Conservation (phyloP, 805 yeast species). For the Candida verbasci region DNA sequence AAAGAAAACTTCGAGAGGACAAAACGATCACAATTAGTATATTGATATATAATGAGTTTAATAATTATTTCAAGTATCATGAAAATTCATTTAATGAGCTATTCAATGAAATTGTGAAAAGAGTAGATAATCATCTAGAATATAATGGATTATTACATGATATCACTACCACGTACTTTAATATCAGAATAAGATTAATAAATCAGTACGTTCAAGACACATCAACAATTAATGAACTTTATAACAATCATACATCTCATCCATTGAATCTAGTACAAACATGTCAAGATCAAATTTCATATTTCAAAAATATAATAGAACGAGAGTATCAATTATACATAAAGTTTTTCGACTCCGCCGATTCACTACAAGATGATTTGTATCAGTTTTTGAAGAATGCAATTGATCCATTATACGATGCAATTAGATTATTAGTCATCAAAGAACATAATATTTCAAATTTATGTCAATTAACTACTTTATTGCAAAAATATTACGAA, state of each 20-base stretch:
- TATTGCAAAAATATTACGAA: conserved; percentile 65
- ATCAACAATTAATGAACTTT: conserved; percentile 19
- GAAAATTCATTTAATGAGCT: conserved; percentile 26
- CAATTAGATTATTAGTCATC: conserved; percentile 59
- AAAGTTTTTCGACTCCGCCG: conserved; percentile 38
- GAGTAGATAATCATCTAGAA: conserved; percentile 43
- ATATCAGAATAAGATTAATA: conserved; percentile 49
- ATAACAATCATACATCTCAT: conserved; percentile 4
- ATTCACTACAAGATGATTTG: conserved; percentile 23
- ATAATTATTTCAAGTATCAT: conserved; percentile 15
- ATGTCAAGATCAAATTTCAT: conserved; percentile 59
- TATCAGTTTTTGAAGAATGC: conserved; percentile 58
- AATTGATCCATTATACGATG: conserved; percentile 75
- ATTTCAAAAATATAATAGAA: conserved; percentile 53
- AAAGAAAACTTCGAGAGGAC: conserved; percentile 14
- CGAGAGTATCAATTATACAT: conserved; percentile 60
- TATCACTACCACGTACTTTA: conserved; percentile 60
- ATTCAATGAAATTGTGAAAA: conserved; percentile 29
- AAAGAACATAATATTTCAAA: conserved; percentile 64
- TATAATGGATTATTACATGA: conserved; percentile 67
- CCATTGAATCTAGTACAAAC: conserved; percentile 47
- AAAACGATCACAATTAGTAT: conserved; percentile 50
- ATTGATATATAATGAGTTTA: conserved; percentile 60
- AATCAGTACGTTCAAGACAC: conserved; percentile 33
- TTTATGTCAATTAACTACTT: conserved; percentile 70